These are phyloP conservation scores for Hsuehochloa calcarea DNA, from an alignment of 176 grass and related monocot species.

Conservation along the genomic window DNA sequence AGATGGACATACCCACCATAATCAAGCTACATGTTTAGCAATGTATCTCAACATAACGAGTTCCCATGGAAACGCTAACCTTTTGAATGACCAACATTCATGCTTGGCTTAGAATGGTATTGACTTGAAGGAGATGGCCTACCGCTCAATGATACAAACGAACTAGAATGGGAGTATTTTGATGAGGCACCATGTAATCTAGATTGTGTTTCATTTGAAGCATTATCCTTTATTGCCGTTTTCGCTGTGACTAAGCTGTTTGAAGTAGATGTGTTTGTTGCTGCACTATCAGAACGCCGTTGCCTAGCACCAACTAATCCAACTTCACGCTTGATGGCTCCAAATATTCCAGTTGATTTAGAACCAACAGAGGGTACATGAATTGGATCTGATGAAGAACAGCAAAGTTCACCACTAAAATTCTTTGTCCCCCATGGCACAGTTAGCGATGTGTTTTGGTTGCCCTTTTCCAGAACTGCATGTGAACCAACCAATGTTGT, in stretches of 20 bases:
- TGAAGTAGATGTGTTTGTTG: slow-evolving; percentile 41
- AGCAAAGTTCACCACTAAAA: slow-evolving; percentile 47
- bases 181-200: slow-evolving; percentile 11
- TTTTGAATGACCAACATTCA: slow-evolving; percentile 47
- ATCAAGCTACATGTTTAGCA: slow-evolving; percentile 24
- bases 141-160: not conserved
- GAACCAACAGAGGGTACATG: slow-evolving; percentile 63
- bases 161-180: slow-evolving; percentile 15
- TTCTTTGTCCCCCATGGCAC: slow-evolving; percentile 36
- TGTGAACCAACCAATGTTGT: slow-evolving; percentile 18
- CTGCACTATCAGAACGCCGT: slow-evolving; percentile 31
- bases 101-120: slow-evolving; percentile 10
- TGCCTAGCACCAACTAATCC: slow-evolving; percentile 59
- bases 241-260: slow-evolving; percentile 27
- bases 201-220: slow-evolving; percentile 26
- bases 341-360: slow-evolving; percentile 53
- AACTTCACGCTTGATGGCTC: slow-evolving; percentile 75
- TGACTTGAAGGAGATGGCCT: slow-evolving; percentile 34
- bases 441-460: slow-evolving; percentile 21
- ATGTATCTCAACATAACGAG: not conserved
- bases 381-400: slow-evolving; percentile 75
- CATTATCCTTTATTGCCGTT: slow-evolving; percentile 28
- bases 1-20: not conserved
- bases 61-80: slow-evolving; percentile 23
- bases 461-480: slow-evolving; percentile 31